Conservation (phyloP, 2,329 filamentous ascomycete species). For the Corynespora cassiicola region DNA sequence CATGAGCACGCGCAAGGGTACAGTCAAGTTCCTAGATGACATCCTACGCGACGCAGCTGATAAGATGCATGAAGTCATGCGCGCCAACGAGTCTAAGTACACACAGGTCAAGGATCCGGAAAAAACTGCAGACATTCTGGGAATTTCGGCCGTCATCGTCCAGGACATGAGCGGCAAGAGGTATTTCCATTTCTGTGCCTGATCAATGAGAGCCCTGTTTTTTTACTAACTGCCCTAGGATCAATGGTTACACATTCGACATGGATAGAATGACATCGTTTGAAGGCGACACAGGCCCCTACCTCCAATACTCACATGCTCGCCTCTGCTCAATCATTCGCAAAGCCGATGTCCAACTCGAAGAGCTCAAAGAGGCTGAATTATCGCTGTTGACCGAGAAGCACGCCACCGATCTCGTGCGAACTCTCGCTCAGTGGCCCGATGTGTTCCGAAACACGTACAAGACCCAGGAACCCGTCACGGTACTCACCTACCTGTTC, state of each 20-base stretch:
- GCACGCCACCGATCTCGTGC: conserved; percentile 75
- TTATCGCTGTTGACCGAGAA: conserved; percentile 72
- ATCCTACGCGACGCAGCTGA: conserved; percentile 71
- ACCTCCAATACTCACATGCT: conserved; percentile 77
- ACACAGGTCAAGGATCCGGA: conserved; percentile 84
- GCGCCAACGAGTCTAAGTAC: conserved; percentile 88
- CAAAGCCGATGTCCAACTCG: conserved; percentile 66
- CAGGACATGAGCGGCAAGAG: conserved; percentile 98
- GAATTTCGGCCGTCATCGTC: conserved; percentile 95
- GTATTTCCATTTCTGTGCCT: conserved; percentile 44
- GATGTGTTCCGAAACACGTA: conserved; percentile 84
- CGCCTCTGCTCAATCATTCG: conserved; percentile 51
- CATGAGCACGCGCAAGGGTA: conserved; percentile 69
- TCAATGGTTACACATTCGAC: conserved; percentile 76
- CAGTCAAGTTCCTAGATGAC: conserved; percentile 60
- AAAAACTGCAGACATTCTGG: conserved; percentile 82
- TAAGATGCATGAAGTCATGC: conserved; percentile 98
- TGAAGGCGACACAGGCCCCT: conserved; percentile 84
- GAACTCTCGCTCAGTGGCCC: conserved; percentile 82
- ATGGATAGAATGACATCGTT: conserved; percentile 84
- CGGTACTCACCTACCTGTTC: conserved; percentile 76
- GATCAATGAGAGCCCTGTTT: too few relatives aligned
- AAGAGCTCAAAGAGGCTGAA: conserved; percentile 71
- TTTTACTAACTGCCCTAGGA: conserved; percentile 42
- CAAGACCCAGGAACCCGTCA: conserved; percentile 79